Evolutionary conservation across 1,139 yeast species (phyloP).

Genomic region (Candida sanyaensis): DNA sequence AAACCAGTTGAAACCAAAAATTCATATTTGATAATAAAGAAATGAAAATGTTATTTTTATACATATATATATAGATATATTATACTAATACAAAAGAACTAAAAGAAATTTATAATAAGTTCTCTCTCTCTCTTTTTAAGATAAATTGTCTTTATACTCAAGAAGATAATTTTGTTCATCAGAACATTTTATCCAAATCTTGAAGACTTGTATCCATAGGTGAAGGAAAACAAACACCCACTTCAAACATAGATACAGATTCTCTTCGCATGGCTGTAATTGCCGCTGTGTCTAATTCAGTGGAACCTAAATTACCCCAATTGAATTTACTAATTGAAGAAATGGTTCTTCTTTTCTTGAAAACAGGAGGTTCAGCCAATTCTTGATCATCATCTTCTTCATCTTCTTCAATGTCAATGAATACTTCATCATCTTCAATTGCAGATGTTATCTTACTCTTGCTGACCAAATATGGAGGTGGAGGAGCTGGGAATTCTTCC

Average conservation of each 20-base stretch:
- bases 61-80: no score
- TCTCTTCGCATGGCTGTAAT: conserved; percentile 1
- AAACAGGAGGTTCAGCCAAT: not conserved
- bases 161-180: no score
- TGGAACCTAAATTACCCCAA: not conserved
- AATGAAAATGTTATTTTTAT: no score
- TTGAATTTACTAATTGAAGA: conserved; percentile 1
- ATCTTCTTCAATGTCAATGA: not conserved
- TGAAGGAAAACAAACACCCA: not conserved
- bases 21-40: no score
- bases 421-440: not conserved
- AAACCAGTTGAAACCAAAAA: no score
- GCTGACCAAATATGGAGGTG: conserved; percentile 1
- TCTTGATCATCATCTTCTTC: not conserved
- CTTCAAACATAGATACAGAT: conserved; percentile 1
- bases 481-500: conserved; percentile 56
- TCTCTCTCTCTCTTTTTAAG: not conserved
- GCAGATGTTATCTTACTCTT: not conserved
- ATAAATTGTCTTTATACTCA: not conserved
- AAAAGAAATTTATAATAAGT: no score
- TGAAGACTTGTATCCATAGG: conserved; percentile 1
- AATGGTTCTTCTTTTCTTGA: conserved; percentile 1
- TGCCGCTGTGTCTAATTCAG: conserved; percentile 1
- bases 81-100: no score
- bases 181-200: not conserved